Evolutionary conservation across 441 rosid species (phyloP).

Genomic region (Pelargonium myrrhifolium): DNA sequence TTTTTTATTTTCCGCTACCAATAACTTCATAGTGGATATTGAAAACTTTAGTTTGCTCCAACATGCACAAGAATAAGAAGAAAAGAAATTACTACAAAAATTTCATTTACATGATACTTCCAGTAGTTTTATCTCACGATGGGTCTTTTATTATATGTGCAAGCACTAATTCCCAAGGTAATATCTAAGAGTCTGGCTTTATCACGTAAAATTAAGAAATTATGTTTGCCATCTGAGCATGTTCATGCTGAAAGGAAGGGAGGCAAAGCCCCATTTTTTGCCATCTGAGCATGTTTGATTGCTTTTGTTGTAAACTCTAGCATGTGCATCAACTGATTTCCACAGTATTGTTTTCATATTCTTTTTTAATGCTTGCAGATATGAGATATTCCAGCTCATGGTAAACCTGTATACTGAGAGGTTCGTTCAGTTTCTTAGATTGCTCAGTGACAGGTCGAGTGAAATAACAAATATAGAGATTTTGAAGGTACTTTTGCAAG

Average conservation of each 20-base stretch:
- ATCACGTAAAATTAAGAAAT: not conserved
- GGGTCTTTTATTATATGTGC: not conserved
- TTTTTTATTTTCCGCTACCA: no score
- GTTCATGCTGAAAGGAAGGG: not conserved
- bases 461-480: conserved; percentile 93
- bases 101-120: no score
- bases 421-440: conserved; percentile 94
- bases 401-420: conserved; percentile 98
- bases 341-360: not conserved
- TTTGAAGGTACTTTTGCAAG: conserved; percentile 55
- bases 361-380: conserved; percentile 48
- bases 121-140: not conserved
- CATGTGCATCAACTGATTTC: not conserved
- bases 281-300: no score
- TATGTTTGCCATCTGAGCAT: not conserved
- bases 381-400: conserved; percentile 97
- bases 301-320: not conserved
- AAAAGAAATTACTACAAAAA: no score
- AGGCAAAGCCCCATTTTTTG: not conserved
- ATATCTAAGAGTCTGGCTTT: not conserved
- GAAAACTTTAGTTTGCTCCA: no score
- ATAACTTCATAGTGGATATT: no score
- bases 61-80: no score
- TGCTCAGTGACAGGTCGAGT: conserved; percentile 88
- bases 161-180: not conserved